Conservation (phyloP, 495 filamentous ascomycete genomes). For the Aspergillus egyptiacus region DNA sequence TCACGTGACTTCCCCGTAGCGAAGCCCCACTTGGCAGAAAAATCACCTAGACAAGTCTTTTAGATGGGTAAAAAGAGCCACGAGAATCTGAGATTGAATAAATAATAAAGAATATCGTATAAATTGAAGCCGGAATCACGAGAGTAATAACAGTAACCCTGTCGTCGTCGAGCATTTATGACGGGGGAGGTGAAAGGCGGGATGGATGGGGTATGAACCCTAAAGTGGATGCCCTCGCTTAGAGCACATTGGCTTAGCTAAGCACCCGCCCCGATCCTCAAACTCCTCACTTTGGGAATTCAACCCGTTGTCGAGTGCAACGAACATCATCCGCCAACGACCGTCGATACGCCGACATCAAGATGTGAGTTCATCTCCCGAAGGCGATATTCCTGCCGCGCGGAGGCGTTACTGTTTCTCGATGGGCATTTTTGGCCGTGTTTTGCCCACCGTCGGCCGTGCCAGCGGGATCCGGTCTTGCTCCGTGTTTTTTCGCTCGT, state of each 20-base stretch:
- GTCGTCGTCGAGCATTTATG: too few species aligned
- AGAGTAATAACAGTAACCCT: too few species aligned
- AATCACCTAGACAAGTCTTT: not conserved
- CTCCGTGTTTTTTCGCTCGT: constrained; percentile 5
- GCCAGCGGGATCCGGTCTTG: not conserved
- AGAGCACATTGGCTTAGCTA: constrained; percentile 44
- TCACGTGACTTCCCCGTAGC: not conserved
- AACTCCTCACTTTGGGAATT: constrained; percentile 44
- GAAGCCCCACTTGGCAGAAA: not conserved
- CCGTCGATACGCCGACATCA: constrained; percentile 51
- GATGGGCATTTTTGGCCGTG: constrained; percentile 15
- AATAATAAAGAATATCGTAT: too few species aligned
- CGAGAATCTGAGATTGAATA: too few species aligned
- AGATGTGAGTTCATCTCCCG: constrained; percentile 46
- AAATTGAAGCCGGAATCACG: too few species aligned
- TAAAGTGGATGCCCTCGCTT: constrained; percentile 41
- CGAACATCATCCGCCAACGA: constrained; percentile 50
- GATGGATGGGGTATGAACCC: constrained; percentile 27
- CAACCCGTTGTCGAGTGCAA: constrained; percentile 40
- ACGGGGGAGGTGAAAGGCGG: too few species aligned
- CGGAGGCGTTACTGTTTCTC: constrained; percentile 14
- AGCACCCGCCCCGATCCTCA: constrained; percentile 38
- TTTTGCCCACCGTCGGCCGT: constrained; percentile 4
- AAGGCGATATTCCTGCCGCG: constrained; percentile 10
- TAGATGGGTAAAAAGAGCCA: too few species aligned